Conservation (phyloP, 768 basidiomycete species). For the Amanita pallidorosea region DNA sequence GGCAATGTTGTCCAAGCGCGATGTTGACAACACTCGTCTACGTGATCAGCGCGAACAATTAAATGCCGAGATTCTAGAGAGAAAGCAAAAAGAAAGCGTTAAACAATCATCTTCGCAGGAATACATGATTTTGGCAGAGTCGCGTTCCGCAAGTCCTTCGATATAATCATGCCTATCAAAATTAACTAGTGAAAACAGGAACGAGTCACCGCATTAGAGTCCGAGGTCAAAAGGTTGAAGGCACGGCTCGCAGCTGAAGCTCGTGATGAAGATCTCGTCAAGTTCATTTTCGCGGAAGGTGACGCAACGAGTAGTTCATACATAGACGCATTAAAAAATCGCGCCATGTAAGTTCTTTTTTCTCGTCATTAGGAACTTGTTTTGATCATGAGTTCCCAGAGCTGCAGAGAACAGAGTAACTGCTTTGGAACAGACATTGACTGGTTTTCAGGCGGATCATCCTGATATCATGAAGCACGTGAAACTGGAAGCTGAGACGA, state of each 20-base stretch:
- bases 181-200: conserved; percentile 32
- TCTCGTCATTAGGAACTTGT: not conserved
- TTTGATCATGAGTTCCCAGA: conserved; percentile 24
- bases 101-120: conserved; percentile 54
- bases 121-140: conserved; percentile 51
- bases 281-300: conserved; percentile 56
- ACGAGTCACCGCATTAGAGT: conserved; percentile 58
- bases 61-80: conserved; percentile 54
- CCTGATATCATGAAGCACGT: conserved; percentile 44
- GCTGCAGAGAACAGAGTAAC: conserved; percentile 36
- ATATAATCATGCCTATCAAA: conserved; percentile 7
- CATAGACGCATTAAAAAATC: conserved; percentile 40
- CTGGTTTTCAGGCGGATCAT: conserved; percentile 29
- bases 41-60: conserved; percentile 66
- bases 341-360: conserved; percentile 37
- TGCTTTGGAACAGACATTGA: conserved; percentile 42
- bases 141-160: conserved; percentile 35
- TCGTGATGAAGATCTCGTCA: conserved; percentile 61
- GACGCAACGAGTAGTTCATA: conserved; percentile 27
- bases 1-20: conserved; percentile 47
- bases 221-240: conserved; percentile 66
- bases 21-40: conserved; percentile 55
- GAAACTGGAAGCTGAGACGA: conserved; percentile 37
- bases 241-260: conserved; percentile 66
- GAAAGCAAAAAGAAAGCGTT: conserved; percentile 49